Evolutionary conservation across 176 grass and related monocot genomes (phyloP), one percentile per base, ranked within the genome.

Genomic region (Oryza glumipatula): DNA sequence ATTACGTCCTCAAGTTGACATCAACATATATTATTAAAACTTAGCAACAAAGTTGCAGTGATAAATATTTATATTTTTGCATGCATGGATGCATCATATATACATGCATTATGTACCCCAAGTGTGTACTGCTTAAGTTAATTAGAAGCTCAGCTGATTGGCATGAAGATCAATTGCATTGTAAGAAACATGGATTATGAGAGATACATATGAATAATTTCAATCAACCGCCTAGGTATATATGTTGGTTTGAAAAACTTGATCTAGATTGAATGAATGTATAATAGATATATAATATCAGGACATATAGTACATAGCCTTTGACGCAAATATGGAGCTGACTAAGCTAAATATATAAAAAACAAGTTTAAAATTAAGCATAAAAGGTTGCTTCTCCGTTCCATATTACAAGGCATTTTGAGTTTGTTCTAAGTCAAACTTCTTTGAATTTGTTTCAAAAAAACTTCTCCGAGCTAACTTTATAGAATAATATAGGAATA

Each of bases 141-240:
- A 72, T 63, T 63, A 23, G 58, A 2, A 63, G 58, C 3, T 48
- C 23, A 61, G 38, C 58, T 78, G 74, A 65, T 54, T 71, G 65
- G 67, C 61, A 36, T 19, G 6, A 65, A 48, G 26, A 26, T 71
- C 21, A 23, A 64, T 63, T 78, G 8, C 39, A 47, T 72, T 3
- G 51, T 54, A 73, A 82, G 52, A 21, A 76, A 76, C 44, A 67
- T 26, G 13, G 22, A 63, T 63, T 68, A 44, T 3, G 47, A 77
- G 36, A 22, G 7, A 54, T 54, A 19, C 16, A 54, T 54, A 19
- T 5, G 48, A 14, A 30, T 70, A 43, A n/a, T 70, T 70, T 43
- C 68, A 41, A 70, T 22, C 41, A 46, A 12, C 41, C 0, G 16
- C 54, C 19, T 58, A 58, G 52, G 52, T 21, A 58, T 58, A 58